A percentile compares a stretch with the other conserved stretches of the same genome.
Conservation (phyloP, 768 basidiomycete species). For the Lepiota venenata region DNA sequence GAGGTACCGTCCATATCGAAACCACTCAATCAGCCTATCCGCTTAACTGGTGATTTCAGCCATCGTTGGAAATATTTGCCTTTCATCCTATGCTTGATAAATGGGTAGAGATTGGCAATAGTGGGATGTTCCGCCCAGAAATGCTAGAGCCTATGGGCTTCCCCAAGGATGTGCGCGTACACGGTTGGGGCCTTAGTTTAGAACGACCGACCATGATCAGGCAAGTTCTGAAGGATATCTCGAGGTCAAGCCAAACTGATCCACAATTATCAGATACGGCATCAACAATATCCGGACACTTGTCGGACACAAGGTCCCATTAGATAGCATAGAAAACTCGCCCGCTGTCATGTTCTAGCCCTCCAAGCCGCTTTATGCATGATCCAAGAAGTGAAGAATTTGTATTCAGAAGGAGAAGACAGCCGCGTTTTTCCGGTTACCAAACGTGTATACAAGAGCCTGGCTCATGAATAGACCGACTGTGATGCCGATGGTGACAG, state of each 20-base stretch:
- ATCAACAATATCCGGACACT: constrained; percentile 96
- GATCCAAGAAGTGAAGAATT: background rate
- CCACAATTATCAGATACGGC: constrained; percentile 63
- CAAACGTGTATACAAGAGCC: constrained; percentile 84
- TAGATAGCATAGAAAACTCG: constrained; percentile 85
- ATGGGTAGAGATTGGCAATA: constrained; percentile 99
- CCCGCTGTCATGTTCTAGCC: constrained; percentile 88
- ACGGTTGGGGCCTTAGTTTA: constrained; percentile 93
- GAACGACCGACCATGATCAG: constrained; percentile 99
- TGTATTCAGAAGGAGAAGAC: constrained; percentile 72
- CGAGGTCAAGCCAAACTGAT: background rate
- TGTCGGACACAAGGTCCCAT: constrained; percentile 94
- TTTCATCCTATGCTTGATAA: constrained; percentile 92
- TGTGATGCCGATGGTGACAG: constrained; percentile 89
- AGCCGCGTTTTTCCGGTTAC: constrained; percentile 77
- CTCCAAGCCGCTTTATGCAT: background rate
- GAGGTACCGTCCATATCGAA: constrained; percentile 51
- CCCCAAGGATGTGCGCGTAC: constrained; percentile 93
- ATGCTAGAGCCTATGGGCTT: constrained; percentile 99
- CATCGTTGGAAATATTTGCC: constrained; percentile 96
- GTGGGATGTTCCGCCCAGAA: constrained; percentile 99
- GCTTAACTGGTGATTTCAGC: constrained; percentile 40
- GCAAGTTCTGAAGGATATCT: constrained; percentile 37
- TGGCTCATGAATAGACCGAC: constrained; percentile 89
- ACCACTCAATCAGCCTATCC: background rate